Base-by-base conservation (phyloP, 2,329 filamentous ascomycete genomes). In the Myriosclerotinia scirpicola region DNA sequence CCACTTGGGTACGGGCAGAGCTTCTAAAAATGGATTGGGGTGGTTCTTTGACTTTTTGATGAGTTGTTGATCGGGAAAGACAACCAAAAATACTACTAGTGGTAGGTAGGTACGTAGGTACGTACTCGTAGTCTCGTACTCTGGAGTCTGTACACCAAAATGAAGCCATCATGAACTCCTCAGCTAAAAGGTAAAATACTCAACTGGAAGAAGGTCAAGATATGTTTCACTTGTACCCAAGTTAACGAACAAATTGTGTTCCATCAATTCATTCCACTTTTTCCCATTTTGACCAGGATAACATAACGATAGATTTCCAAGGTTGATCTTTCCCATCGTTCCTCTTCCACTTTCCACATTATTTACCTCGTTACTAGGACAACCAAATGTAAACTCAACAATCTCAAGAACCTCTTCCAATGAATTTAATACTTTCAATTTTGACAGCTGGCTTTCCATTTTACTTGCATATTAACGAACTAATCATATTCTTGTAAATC, bases 321-420 rank as follows among this genome's bases (percentile, higher is more conserved):
- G n/a, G n/a, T 22, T 34, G 2, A 30, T 44, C 22, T 12, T 20
- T 26, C 26, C 40, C 42, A 40, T 30, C n/a, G 9, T 42, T 14
- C 56, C 30, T 26, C 20, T 60, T n/a, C 17, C 17, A 11, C n/a
- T 8, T 11, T 26, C 26, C 17, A 38, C 58, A 50, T 20, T 61
- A 50, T 50, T 61, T 50, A 50, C n/a, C 7, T 50, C 7, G 58
- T 61, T 50, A 61, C 58, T 36, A 61, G 30, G 58, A 61, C 58
- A 61, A 61, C 58, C 44, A 5, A 38, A 38, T 42, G 12, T 34
- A 40, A 61, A 38, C 40, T 50, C 44, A 50, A 61, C 58, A 38
- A 20, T 50, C 26, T 26, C 26, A 26, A 26, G 26, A 26, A 26
- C 15, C 5, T 50, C 58, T 50, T 50, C 44, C 56, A 26, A 38